A percentile compares a stretch with the other conserved stretches of the same genome.
phyloP scores from a whole-genome alignment of 495 filamentous ascomycete species.

The Cladorrhinum samala region DNA sequence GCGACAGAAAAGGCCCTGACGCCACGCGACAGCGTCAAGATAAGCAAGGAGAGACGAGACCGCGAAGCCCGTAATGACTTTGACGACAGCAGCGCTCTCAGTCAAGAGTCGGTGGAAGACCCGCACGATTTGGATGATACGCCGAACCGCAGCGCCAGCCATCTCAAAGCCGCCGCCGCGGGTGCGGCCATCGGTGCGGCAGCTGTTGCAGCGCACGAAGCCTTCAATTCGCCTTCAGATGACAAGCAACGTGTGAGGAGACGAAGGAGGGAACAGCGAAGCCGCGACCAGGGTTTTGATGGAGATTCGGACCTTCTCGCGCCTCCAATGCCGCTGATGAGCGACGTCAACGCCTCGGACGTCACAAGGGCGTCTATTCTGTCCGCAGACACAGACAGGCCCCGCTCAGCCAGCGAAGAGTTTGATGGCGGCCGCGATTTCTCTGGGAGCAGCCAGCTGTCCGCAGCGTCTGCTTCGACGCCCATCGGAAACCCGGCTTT shows the following conservation, averaged over 20 bases:
- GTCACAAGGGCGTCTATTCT: conserved; percentile 84
- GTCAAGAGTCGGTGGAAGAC: conserved; percentile 33
- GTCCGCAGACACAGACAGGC: conserved; percentile 69
- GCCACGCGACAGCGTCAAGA: conserved; percentile 30
- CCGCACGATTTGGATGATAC: conserved; percentile 35
- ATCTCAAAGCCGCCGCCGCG: conserved; percentile 32
- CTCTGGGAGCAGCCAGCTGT: conserved; percentile 39
- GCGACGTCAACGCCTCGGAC: conserved; percentile 76
- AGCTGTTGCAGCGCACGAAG: conserved; percentile 25
- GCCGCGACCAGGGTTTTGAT: conserved; percentile 27
- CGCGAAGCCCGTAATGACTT: conserved; percentile 55
- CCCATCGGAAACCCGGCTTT: conserved; percentile 32
- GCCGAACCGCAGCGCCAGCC: conserved; percentile 33
- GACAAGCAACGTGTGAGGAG: conserved; percentile 41
- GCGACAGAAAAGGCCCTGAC: conserved; percentile 26
- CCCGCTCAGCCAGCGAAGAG: conserved; percentile 55
- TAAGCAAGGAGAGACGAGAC: conserved; percentile 35
- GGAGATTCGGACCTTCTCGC: conserved; percentile 35
- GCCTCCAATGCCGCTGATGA: conserved; percentile 69
- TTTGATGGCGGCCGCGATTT: conserved; percentile 53
- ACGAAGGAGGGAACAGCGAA: conserved; percentile 37
- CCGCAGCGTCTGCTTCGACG: conserved; percentile 35
- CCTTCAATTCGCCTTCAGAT: conserved; percentile 36
- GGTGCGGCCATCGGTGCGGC: conserved; percentile 31
- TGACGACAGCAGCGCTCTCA: conserved; percentile 45